These are phyloP conservation scores for Cardiosporidium cionae DNA, from an alignment of 169 alveolate genomes.

Conservation along the genomic window DNA sequence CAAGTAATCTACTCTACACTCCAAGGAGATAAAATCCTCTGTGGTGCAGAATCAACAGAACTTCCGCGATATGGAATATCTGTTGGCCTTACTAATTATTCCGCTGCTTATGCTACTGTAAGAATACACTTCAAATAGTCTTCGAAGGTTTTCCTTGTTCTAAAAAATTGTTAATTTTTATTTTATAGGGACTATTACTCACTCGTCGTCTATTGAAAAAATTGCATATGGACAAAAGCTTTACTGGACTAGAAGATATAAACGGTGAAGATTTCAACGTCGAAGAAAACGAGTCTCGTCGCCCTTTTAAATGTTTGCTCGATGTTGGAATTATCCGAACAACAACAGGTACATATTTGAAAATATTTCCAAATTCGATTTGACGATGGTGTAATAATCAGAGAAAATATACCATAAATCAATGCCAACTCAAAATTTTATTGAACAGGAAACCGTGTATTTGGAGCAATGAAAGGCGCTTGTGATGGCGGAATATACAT, in stretches of 20 bases:
- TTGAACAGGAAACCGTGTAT: conserved; percentile 91
- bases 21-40: conserved; percentile 93
- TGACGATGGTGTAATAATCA: too few relatives aligned
- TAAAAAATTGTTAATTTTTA: not conserved
- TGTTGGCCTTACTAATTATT: conserved; percentile 97
- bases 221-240: conserved; percentile 44
- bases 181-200: conserved; percentile 93
- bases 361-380: not conserved
- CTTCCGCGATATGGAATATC: conserved; percentile 92
- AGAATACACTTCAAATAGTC: conserved; percentile 57
- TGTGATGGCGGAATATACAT: conserved; percentile 99
- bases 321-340: conserved; percentile 99
- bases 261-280: conserved; percentile 94
- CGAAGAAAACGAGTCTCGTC: conserved; percentile 85
- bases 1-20: conserved; percentile 94
- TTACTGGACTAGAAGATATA: conserved; percentile 85
- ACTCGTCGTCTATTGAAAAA: conserved; percentile 94
- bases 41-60: conserved; percentile 95
- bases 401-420: too few relatives aligned
- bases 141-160: not conserved
- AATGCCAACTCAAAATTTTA: not conserved
- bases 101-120: conserved; percentile 99
- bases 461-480: conserved; percentile 99
- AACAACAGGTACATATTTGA: conserved; percentile 66
- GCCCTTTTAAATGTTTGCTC: conserved; percentile 97